Base-by-base conservation (phyloP, 768 basidiomycete genomes). In the Tulasnella sp. region DNA sequence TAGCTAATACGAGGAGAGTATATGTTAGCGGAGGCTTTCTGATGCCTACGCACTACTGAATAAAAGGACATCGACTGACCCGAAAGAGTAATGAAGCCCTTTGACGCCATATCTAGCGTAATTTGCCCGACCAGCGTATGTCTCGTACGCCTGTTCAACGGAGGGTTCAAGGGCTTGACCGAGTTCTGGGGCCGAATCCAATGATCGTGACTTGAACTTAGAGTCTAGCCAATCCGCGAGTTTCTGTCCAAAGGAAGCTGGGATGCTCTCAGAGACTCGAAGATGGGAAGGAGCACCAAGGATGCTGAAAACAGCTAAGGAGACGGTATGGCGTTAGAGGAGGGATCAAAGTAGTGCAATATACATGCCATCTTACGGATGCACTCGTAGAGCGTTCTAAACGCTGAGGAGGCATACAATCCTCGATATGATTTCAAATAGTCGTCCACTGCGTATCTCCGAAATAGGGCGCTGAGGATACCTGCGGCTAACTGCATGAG, bases 121-220 rank as follows among this genome's bases (percentile, higher is more conserved):
- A 67, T 87, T 86, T 11, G 76, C 80, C 27, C 78, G 70, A 2
- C 79, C 82, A 50, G 83, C 80, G 70, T 88, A 89, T 34, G 79
- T 67, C 51, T 72, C 69, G 71, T 78, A 88, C 0, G 86, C 82
- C 34, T 5, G 15, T 38, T n/a, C n/a, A n/a, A n/a, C n/a, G n/a
- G n/a, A n/a, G n/a, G n/a, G n/a, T 15, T 38, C 34, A 38, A 38
- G 15, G 34, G 7, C 34, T 15, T 7, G 7, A 15, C 5, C 34
- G 34, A 38, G 15, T 5, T 15, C 34, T 38, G 34, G 5, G 34
- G 5, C 34, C 34, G 34, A 38, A 15, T 38, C 34, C 15, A 38
- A 5, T 38, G 34, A 38, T 38, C 15, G 7, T 15, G 34, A 15
- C 34, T 38, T 38, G 15, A 15, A 38, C 5, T 38, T 38, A 7